Evolutionary conservation across 2,329 filamentous ascomycete species (phyloP), one percentile per base, ranked within the genome.

Genomic region (Rhytidhysteron rufulum): DNA sequence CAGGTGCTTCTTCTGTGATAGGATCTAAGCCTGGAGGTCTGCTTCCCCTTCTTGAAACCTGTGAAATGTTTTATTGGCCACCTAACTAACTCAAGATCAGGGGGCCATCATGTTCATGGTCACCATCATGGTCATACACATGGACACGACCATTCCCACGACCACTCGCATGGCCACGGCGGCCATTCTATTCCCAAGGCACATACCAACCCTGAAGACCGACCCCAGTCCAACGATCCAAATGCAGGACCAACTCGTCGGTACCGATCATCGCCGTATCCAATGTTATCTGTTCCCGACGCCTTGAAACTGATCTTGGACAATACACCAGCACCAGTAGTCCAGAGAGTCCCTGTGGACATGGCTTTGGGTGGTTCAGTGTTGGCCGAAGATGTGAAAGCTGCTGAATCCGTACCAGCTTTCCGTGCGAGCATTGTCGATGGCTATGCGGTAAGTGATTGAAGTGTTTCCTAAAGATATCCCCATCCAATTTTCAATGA

Each of bases 351-450:
- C 2, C 75, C 79, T 5, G 84, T 95, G 4, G 71, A 85, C 44
- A 73, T 76, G 24, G 67, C 68, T 2, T 70, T 97, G 1, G 78
- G 91, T 1, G 88, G 88, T 6, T 80, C 78, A 7, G 83, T 97
- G 1, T 71, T 98, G 2, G 89, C 91, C 0, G 82, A 89, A 58
- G 85, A 95, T 50, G 83, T 98, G 18, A 78, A 73, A 29, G 88
- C 93, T 0, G 69, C 69, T 4, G 91, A 96, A 60, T 80, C 85
- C 6, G 93, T 98, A 0, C 93, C 93, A 0, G 93, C 91, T 0
- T 98, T 95, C 67, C 77, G 89, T 43, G 93, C 93, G 15, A 97
- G 91, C 59, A 97, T 96, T 30, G 93, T 98, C 1, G 93, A 98
- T 63, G 93, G 93, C 1, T 98, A 98, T 58, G 93, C 93, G 1